Conservation (phyloP, 202 grass and related monocot genomes). For the Panicum hallii region DNA sequence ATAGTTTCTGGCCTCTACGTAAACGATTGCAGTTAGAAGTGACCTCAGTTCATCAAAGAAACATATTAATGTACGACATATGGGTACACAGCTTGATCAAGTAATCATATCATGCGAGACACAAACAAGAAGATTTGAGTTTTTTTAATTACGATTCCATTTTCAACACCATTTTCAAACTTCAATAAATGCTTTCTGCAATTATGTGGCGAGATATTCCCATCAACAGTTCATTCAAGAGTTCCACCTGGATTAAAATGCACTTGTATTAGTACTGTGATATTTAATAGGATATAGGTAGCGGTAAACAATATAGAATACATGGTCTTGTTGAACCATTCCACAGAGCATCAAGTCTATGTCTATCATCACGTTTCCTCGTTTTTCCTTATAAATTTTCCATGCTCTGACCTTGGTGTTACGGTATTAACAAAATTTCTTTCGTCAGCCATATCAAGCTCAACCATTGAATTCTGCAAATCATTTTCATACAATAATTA, state of each 20-base stretch:
- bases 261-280: not conserved
- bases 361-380: not conserved
- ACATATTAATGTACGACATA: not conserved
- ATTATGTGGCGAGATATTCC: not conserved
- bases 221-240: not conserved
- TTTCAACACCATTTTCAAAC: not conserved
- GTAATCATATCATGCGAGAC: not conserved
- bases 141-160: not conserved
- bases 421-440: not conserved
- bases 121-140: not conserved
- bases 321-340: not conserved
- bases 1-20: no score
- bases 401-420: not conserved
- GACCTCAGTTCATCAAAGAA: not conserved
- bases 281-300: not conserved
- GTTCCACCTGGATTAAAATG: not conserved
- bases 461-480: not conserved
- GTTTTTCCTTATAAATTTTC: not conserved
- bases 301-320: not conserved
- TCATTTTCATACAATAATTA: not conserved
- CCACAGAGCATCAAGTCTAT: not conserved
- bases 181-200: not conserved
- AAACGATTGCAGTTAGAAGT: not conserved
- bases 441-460: not conserved
- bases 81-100: not conserved